Evolutionary conservation across 1,284 basidiomycete species (phyloP).

Genomic region (Testicularia cyperi): DNA sequence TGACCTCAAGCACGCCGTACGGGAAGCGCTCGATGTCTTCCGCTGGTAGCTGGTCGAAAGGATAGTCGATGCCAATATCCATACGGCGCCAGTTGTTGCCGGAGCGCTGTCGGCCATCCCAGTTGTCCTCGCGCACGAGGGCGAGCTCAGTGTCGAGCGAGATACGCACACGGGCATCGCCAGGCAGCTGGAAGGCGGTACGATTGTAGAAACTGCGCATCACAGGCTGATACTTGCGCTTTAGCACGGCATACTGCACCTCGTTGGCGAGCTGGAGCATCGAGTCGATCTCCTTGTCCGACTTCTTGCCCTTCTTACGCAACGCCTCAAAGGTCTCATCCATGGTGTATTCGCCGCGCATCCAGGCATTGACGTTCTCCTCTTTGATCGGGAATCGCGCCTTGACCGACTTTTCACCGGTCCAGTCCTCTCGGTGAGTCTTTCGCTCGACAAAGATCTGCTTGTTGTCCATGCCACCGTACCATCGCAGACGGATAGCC

Average conservation of each 20-base stretch:
- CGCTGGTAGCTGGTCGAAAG: conserved; percentile 75
- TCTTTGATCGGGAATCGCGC: conserved; percentile 97
- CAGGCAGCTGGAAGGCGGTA: conserved; percentile 96
- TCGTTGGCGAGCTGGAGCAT: conserved; percentile 97
- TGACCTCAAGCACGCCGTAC: conserved; percentile 90
- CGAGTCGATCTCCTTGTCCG: conserved; percentile 83
- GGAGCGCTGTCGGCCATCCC: conserved; percentile 79
- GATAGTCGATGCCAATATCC: conserved; percentile 89
- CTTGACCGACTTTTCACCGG: conserved; percentile 98
- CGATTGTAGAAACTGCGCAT: conserved; percentile 99
- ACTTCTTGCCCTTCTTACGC: conserved; percentile 89
- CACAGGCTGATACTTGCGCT: conserved; percentile 77
- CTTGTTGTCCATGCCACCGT: conserved; percentile 78
- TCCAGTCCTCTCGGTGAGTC: conserved; percentile 99
- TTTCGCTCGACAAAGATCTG: conserved; percentile 97
- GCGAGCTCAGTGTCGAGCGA: conserved; percentile 96
- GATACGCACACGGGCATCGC: conserved; percentile 94
- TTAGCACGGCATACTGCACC: conserved; percentile 86
- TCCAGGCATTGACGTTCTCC: conserved; percentile 87
- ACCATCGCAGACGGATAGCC: conserved; percentile 94
- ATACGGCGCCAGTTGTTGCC: conserved; percentile 89
- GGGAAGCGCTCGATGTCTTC: conserved; percentile 91
- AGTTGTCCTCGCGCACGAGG: conserved; percentile 93
- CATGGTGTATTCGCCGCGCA: conserved; percentile 86
- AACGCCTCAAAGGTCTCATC: conserved; percentile 89